Evolutionary conservation across 768 basidiomycete genomes (phyloP).

Genomic region (Tylopilus plumbeoviolaceoides): DNA sequence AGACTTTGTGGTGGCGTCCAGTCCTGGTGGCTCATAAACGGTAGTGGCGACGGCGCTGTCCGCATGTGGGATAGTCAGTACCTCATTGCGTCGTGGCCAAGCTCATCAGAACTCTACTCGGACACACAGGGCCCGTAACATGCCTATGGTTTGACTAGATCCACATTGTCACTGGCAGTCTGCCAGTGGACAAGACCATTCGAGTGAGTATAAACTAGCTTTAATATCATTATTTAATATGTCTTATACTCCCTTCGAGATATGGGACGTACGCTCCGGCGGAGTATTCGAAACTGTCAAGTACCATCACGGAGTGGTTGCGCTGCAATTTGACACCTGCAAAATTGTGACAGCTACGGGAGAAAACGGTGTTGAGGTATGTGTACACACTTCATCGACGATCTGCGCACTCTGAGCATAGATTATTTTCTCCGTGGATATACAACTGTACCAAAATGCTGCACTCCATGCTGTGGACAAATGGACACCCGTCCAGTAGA

Average conservation of each 20-base stretch:
- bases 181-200: conserved; percentile 93
- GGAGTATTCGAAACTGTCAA: conserved; percentile 82
- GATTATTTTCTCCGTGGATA: conserved; percentile 44
- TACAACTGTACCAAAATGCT: conserved; percentile 95
- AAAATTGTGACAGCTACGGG: conserved; percentile 91
- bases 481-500: conserved; percentile 91
- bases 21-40: conserved; percentile 97
- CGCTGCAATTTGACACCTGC: conserved; percentile 89
- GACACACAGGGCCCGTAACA: conserved; percentile 91
- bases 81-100: conserved; percentile 50
- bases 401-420: background rate
- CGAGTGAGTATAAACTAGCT: conserved; percentile 48
- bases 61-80: conserved; percentile 98
- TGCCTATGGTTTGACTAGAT: conserved; percentile 96
- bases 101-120: conserved; percentile 90
- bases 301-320: conserved; percentile 88
- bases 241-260: conserved; percentile 41
- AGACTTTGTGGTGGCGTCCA: conserved; percentile 96
- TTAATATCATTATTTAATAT: background rate
- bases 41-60: conserved; percentile 95
- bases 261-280: conserved; percentile 96
- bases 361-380: conserved; percentile 89
- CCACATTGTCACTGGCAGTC: conserved; percentile 86
- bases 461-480: conserved; percentile 76
- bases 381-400: conserved; percentile 5